Evolutionary conservation across 495 filamentous ascomycete genomes (phyloP), one percentile per base, ranked within the genome.

Genomic region (Hypoxylon fragiforme): DNA sequence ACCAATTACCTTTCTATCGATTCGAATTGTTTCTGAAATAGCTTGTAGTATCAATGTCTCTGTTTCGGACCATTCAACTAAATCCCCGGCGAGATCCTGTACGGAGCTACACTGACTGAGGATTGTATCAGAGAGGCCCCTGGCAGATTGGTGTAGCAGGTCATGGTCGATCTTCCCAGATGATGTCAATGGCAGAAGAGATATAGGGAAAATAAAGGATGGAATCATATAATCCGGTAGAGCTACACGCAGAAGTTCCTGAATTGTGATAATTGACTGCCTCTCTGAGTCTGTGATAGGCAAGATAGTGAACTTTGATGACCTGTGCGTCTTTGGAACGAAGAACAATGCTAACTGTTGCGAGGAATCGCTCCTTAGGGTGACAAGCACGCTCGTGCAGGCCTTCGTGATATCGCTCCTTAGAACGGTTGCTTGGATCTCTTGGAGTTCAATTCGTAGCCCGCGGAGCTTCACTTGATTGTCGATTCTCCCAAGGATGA

Each of bases 381-480:
- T 42, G 28, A 85, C 40, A 9, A 85, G 60, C 16, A 87, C 55
- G 7, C 80, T 84, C 1, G 75, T 67, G 48, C 80, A 85, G 47
- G 88, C 75, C 6, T 60, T 45, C 3, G 83, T 79, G 14, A 61
- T 19, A 0, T 41, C 40, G 5, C 73, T 70, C 13, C 70, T 68
- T 1, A 83, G 53, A 7, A 90, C 56, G 13, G 66, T 67, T n/a
- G 72, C 69, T 39, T 82, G 87, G 28, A 96, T 86, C 68, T 97
- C 92, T 2, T 80, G 82, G 5, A 92, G 77, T 22, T 92, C 89
- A 4, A 92, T 82, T 6, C 89, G 80, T 54, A 91, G 85, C 1
- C 90, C 90, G 16, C 89, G 81, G 19, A 95, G 74, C 58, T 94
- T 95, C 62, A 92, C 82, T 73, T 92, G 90, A 38, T 86, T 87